These are phyloP conservation scores for Stentor coeruleus DNA, from an alignment of 73 alveolate species.

Conservation along the genomic window DNA sequence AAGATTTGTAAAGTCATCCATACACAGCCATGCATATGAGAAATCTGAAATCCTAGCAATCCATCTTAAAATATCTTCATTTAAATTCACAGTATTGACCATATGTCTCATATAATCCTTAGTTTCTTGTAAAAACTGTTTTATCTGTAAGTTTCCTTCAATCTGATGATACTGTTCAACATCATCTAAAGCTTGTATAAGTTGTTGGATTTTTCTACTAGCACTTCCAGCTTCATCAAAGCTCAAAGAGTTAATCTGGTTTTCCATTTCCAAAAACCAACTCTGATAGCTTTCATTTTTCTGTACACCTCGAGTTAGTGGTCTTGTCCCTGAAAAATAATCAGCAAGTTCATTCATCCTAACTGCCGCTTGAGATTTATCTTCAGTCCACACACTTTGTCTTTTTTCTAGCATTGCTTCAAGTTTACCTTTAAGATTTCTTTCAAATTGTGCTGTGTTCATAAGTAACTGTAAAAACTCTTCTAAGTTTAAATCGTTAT, in stretches of 20 bases:
- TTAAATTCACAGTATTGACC: conserved; percentile 74
- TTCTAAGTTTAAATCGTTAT: too few relatives aligned
- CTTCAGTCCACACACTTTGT: conserved; percentile 50
- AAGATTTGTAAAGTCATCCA: conserved; percentile 63
- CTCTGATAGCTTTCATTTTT: conserved; percentile 61
- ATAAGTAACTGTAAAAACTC: conserved; percentile 38
- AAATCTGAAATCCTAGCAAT: conserved; percentile 79
- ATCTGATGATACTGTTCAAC: conserved; percentile 67
- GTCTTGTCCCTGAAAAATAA: conserved; percentile 54
- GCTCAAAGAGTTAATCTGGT: conserved; percentile 54
- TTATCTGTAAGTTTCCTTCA: conserved; percentile 71
- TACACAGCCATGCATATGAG: conserved; percentile 85
- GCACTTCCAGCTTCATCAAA: conserved; percentile 70
- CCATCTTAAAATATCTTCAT: conserved; percentile 59
- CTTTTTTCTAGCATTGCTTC: conserved; percentile 32
- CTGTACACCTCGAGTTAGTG: conserved; percentile 36
- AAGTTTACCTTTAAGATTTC: conserved; percentile 36
- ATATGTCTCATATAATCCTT: conserved; percentile 68
- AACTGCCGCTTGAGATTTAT: conserved; percentile 39
- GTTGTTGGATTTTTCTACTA: conserved; percentile 72
- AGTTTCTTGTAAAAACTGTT: conserved; percentile 70
- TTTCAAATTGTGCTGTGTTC: conserved; percentile 47
- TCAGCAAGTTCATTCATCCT: conserved; percentile 62
- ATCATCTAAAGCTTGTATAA: conserved; percentile 75
- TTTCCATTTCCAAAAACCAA: conserved; percentile 71